Evolutionary conservation across 1,139 yeast genomes (phyloP), one percentile per base, ranked within the genome.

Genomic region (Yamadazyma songkhlaensis): DNA sequence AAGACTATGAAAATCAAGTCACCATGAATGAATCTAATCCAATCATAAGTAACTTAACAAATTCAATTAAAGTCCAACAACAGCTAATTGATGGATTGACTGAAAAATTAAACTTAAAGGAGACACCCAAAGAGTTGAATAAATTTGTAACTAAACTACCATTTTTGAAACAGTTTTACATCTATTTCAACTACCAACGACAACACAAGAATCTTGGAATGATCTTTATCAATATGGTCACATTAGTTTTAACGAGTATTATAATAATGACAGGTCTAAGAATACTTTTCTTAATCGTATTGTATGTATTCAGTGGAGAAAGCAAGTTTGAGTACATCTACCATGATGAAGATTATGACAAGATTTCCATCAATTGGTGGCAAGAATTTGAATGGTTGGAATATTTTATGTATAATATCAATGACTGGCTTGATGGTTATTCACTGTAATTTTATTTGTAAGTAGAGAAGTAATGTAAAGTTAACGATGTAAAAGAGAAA

Each of bases 301-400:
- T 36, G 26, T 25, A 30, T 26, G 25, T 36, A 3, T 13, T 32
- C 12, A 35, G 24, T 31, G 15, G 15, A 15, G 12, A 27, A 5
- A 10, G 26, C 21, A 13, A 15, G 10, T 29, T 13, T 15, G 20
- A 20, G 12, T 60, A 60, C 40, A 39, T 59, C 3, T 59, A 54
- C 38, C 64, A 58, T 36, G 49, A 50, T 31, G 46, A 47, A 17
- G 31, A 27, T 14, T 34, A 35, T n/a, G 31, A 48, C 2, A 14
- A 15, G 9, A 30, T 42, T 2, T 21, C 56, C 2, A 47, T 58
- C 21, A 49, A 39, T 17, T 62, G 69, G 67, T 63, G 68, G 68
- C 60, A 50, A 41, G 68, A 64, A 39, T 49, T 64, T 1, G 60
- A 51, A 35, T 58, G 62, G 62, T 36, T 64, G 14, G 69, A 64